These are phyloP conservation scores for Erodium maritimum DNA, from an alignment of 345 rosid genomes.

Conservation along the genomic window DNA sequence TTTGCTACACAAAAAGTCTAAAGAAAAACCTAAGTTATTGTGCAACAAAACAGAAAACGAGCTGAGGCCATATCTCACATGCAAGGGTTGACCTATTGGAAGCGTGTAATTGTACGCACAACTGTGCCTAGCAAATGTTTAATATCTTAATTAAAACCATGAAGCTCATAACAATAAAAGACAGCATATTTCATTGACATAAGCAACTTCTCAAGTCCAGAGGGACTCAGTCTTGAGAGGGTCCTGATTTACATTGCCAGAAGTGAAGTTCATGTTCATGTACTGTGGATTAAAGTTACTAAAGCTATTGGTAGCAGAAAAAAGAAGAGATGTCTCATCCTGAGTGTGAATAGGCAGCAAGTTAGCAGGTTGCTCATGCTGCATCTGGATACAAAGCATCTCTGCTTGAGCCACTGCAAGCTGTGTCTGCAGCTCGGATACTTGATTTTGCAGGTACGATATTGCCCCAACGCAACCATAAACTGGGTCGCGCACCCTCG, in stretches of 20 bases:
- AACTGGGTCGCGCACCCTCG: constrained; percentile 72
- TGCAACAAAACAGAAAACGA: too few relatives aligned
- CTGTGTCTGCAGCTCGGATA: constrained; percentile 66
- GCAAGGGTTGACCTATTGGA: too few relatives aligned
- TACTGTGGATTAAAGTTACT: constrained; percentile 20
- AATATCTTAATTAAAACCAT: too few relatives aligned
- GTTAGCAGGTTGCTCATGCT: constrained; percentile 24
- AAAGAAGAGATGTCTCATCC: constrained; percentile 36
- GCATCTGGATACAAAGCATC: constrained; percentile 74
- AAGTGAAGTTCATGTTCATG: constrained; percentile 34
- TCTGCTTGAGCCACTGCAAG: constrained; percentile 78
- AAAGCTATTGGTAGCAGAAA: constrained; percentile 15
- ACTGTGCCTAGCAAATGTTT: too few relatives aligned
- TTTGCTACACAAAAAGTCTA: too few relatives aligned
- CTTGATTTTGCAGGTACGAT: constrained; percentile 68
- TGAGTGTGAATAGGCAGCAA: constrained; percentile 18
- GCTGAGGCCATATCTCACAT: too few relatives aligned
- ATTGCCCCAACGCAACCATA: constrained; percentile 83
- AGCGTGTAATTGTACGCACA: too few relatives aligned
- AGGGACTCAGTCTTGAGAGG: constrained; percentile 64
- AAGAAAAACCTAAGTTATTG: too few relatives aligned
- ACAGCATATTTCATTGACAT: background rate
- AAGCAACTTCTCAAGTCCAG: constrained; percentile 33
- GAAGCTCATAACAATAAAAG: too few relatives aligned
- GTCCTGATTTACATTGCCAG: constrained; percentile 50